A percentile compares a stretch with the other conserved stretches of the same genome.
phyloP scores from a whole-genome alignment of 176 grass and related monocot genomes.

The Cenchrus purpureus region DNA sequence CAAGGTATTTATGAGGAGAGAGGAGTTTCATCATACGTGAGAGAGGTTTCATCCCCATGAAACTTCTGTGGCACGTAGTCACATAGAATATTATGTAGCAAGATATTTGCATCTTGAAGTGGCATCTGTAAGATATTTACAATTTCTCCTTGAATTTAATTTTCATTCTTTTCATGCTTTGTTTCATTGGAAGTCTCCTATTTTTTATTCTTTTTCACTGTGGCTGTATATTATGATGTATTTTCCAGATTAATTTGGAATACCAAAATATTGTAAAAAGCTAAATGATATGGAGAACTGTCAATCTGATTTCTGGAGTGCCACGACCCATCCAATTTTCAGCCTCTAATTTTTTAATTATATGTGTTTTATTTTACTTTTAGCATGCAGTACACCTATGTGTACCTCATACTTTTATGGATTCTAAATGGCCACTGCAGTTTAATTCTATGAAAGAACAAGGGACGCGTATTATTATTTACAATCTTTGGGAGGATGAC shows the following conservation, averaged over 20 bases:
- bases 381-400: neutral
- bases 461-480: conserved; percentile 90
- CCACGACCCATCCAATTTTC: neutral
- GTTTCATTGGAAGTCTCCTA: conserved; percentile 29
- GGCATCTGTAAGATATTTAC: neutral
- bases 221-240: neutral
- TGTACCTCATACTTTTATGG: neutral
- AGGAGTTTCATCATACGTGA: too few relatives aligned
- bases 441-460: conserved; percentile 77
- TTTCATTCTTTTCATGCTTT: conserved; percentile 5
- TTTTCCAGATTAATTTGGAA: neutral
- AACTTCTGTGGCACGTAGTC: too few relatives aligned
- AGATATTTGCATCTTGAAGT: neutral
- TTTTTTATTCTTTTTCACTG: conserved; percentile 13
- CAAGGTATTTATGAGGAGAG: too few relatives aligned
- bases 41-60: too few relatives aligned
- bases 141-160: conserved; percentile 21
- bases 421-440: conserved; percentile 53
- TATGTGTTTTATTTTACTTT: conserved; percentile 2
- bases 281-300: neutral
- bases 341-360: neutral
- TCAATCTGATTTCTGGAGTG: neutral
- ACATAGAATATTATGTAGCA: neutral
- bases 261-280: neutral
- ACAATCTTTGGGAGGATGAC: conserved; percentile 97